Base-by-base conservation (phyloP, 2,329 filamentous ascomycete species). In the Ciborinia camelliae region DNA sequence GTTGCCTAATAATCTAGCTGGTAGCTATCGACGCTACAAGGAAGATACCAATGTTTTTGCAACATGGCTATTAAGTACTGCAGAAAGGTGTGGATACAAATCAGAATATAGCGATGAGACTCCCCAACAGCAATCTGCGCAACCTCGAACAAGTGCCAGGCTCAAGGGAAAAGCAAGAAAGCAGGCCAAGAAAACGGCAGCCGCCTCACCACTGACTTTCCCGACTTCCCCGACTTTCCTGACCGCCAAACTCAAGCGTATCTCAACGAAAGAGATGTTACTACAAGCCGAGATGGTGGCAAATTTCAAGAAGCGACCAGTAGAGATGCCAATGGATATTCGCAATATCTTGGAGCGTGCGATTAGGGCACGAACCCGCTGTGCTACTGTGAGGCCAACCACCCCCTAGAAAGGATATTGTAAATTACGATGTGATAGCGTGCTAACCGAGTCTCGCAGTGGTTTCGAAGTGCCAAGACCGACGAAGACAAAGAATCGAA, bases 31-130 rank as follows among this genome's bases (percentile, higher is more conserved):
- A 20, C 54, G 37, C 15, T 32, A 57, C 15, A 57, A 45, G 23
- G 37, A 57, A 43, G 54, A 57, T 20, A 57, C 37, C n/a, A 41
- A 45, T 28, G 23, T 45, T 12, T 57, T 57, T 30, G 37, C 37
- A 45, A 57, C 37, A 30, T 43, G 54, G 54, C 18, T 57, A 4
- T 43, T 39, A 0, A 57, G 18, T 28, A 28, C 37, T 10, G 23
- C 37, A 12, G 23, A 26, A 18, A 57, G 7, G 18, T 57, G 54
- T 20, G 54, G 37, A 10, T 57, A 57, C 18, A 45, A 57, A 18
- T 18, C 37, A 6, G 23, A 14, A 20, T n/a, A 39, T 18, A 23
- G 3, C 10, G 28, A 51, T 28, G 28, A 51, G 30, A n/a, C 28
- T 51, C 26, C 26, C 15, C 18, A 51, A 18, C 15, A 14, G 28